These are phyloP conservation scores for Diplodia intermedia DNA, from an alignment of 2,329 filamentous ascomycete genomes.

Conservation along the genomic window DNA sequence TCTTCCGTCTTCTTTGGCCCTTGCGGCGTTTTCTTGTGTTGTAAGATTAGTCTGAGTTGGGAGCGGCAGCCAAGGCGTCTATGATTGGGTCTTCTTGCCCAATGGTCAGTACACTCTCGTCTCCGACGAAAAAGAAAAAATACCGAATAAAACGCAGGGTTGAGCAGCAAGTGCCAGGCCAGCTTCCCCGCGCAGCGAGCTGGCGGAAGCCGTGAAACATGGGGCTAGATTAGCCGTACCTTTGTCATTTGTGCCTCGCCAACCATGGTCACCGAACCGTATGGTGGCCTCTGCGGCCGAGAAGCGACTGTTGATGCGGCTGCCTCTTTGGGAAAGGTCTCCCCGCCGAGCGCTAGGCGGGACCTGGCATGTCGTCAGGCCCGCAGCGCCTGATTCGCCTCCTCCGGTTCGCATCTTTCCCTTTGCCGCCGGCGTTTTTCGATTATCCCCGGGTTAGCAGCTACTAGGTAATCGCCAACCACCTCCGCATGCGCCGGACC, in stretches of 20 bases:
- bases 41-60: constrained; percentile 22
- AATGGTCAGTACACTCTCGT: constrained; percentile 13
- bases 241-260: constrained; percentile 1
- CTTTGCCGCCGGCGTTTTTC: neutral
- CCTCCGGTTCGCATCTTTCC: constrained; percentile 12
- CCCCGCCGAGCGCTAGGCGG: constrained; percentile 23
- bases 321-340: constrained; percentile 22
- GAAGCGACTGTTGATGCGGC: neutral
- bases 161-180: neutral
- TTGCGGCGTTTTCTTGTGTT: constrained; percentile 12
- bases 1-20: constrained; percentile 20
- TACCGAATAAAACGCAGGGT: neutral
- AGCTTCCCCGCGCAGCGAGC: constrained; percentile 7
- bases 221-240: constrained; percentile 2
- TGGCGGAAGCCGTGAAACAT: constrained; percentile 17
- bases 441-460: constrained; percentile 7
- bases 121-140: constrained; percentile 16
- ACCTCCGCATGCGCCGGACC: constrained; percentile 8
- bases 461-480: neutral
- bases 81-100: constrained; percentile 5
- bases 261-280: constrained; percentile 1
- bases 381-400: neutral
- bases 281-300: constrained; percentile 14
- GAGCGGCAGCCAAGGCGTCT: constrained; percentile 27
- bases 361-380: constrained; percentile 21